Conservation (phyloP, 257 asterid species). For the Fraxinus anomala region DNA sequence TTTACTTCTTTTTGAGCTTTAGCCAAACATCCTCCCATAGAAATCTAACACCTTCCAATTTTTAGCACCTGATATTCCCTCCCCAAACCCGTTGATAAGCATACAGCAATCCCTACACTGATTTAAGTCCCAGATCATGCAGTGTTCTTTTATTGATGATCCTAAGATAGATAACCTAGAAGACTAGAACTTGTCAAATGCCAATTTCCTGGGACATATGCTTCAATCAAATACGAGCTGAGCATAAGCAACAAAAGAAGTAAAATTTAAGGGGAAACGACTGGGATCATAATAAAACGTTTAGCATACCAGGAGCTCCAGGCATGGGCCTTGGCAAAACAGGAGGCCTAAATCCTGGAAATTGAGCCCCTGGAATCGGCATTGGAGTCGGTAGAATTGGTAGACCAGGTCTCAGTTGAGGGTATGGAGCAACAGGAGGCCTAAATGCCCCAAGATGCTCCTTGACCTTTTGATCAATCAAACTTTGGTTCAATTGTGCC, state of each 20-base stretch:
- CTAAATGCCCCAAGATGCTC: constrained; percentile 92
- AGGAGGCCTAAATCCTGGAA: constrained; percentile 76
- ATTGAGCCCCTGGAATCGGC: constrained; percentile 58
- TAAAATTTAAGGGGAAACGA: background rate
- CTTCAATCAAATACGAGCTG: constrained; percentile 6
- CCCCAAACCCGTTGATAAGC: background rate
- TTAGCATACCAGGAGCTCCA: constrained; percentile 60
- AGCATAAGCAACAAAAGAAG: background rate
- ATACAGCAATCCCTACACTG: background rate
- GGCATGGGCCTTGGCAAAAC: constrained; percentile 74
- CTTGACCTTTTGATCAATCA: constrained; percentile 92
- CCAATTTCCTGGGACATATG: background rate
- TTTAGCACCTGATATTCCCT: too few species aligned
- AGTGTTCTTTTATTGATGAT: background rate
- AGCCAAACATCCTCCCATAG: background rate
- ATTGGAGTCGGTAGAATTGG: constrained; percentile 57
- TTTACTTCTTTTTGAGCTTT: background rate
- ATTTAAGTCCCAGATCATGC: background rate
- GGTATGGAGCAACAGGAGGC: constrained; percentile 67
- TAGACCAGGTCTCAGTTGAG: constrained; percentile 70
- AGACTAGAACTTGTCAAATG: background rate
- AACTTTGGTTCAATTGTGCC: constrained; percentile 90
- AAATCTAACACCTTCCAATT: background rate
- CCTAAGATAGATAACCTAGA: constrained; percentile 1
- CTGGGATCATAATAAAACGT: background rate